Evolutionary conservation across 257 asterid species (phyloP), one percentile per base, ranked within the genome.

Genomic region (Solanum chaucha): DNA sequence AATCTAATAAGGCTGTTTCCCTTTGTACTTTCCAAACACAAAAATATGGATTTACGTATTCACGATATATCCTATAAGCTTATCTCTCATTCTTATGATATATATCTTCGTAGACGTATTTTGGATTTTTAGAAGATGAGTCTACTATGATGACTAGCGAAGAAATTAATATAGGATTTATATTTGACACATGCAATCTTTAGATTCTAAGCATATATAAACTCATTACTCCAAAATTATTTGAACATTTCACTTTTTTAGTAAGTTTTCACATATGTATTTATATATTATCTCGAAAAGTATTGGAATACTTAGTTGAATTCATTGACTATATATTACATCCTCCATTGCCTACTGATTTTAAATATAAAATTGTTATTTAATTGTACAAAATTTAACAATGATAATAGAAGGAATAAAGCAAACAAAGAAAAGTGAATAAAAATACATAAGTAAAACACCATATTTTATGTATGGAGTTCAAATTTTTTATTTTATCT

Each of bases 1-100:
- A 61, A 73, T 77, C 86, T 84, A 34, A 72, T 83, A 85, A 85
- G 90, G 86, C 88, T 88, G 88, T 67, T 80, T 4, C 41, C 26
- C 24, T 65, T 26, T 78, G 88, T 85, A 88, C 90, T 88, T 78
- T 34, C 48, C 58, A 85, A 85, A 85, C n/a, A 17, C 41, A 40
- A n/a, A 40, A n/a, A 24, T 10, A 65, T 65, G 34, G 17, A 65
- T 65, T 24, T 26, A 65, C 8, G 48, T 41, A 41, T 41, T 41
- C 48, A 41, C 14, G 48, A 41, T 41, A 41, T 41, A 41, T 41
- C 48, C 14, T 41, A 41, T 41, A 41, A 41, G 59, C 20, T 48
- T 14, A 2, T 48, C 59, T 55, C 64, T 55, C n/a, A 55, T 55
- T 55, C 4, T 8, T 55, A 55, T 55, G 24, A 55, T 55, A 55